phyloP scores from a whole-genome alignment of 2,329 filamentous ascomycete genomes.

The Thermothelomyces thermophilus region DNA sequence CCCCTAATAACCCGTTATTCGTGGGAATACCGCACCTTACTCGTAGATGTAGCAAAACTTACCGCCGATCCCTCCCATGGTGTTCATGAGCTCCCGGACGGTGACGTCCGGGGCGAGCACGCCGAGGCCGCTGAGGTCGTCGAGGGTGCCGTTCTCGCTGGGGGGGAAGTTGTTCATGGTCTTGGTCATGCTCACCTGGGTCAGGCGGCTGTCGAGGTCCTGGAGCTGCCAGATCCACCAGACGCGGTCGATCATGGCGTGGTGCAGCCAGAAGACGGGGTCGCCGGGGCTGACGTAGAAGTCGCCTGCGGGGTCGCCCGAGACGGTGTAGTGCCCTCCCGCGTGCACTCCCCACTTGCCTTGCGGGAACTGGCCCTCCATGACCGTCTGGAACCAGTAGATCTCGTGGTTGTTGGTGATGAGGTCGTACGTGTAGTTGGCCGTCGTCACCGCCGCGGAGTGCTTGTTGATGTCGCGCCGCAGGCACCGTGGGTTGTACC shows the following conservation, averaged over 20 bases:
- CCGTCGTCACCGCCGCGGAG: constrained; percentile 16
- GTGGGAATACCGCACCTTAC: constrained; percentile 9
- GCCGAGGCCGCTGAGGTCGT: constrained; percentile 25
- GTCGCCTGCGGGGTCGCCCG: constrained; percentile 21
- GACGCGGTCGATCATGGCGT: constrained; percentile 20
- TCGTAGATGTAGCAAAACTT: constrained; percentile 25
- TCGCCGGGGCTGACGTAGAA: constrained; percentile 19
- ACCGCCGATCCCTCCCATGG: constrained; percentile 25
- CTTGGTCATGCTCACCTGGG: constrained; percentile 25
- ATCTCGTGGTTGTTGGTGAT: constrained; percentile 21
- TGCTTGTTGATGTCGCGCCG: constrained; percentile 23
- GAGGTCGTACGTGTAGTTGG: constrained; percentile 20
- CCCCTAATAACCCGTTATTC: too few relatives aligned
- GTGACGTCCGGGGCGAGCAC: constrained; percentile 18
- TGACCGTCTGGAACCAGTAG: constrained; percentile 24
- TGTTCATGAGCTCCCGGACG: constrained; percentile 22
- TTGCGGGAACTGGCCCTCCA: constrained; percentile 26
- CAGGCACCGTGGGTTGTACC: constrained; percentile 23
- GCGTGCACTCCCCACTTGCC: constrained; percentile 24
- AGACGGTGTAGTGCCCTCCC: constrained; percentile 21
- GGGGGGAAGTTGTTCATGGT: constrained; percentile 23
- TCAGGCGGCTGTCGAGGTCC: constrained; percentile 17
- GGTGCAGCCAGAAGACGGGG: constrained; percentile 20
- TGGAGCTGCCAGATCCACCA: constrained; percentile 25
- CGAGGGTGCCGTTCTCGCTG: constrained; percentile 22